Evolutionary conservation across 1,284 basidiomycete genomes (phyloP).

Genomic region (Trichosporon coremiiforme): DNA sequence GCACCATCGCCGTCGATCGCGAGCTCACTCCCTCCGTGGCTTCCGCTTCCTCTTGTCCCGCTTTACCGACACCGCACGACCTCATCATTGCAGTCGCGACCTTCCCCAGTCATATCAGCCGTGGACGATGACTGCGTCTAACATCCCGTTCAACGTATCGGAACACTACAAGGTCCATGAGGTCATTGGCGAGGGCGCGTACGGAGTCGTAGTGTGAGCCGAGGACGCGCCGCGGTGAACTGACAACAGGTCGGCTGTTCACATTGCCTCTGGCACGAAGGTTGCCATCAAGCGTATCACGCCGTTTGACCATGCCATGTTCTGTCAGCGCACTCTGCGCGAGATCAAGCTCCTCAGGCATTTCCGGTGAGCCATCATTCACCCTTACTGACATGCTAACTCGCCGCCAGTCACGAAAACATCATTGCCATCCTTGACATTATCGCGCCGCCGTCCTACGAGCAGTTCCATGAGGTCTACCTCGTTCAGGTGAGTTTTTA

Average conservation of each 20-base stretch:
- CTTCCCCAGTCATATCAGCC: background rate
- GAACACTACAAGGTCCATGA: slow-evolving; percentile 81
- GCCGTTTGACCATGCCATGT: slow-evolving; percentile 92
- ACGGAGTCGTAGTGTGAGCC: slow-evolving; percentile 71
- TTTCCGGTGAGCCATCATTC: slow-evolving; percentile 59
- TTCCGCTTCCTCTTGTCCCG: background rate
- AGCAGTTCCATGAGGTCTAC: slow-evolving; percentile 81
- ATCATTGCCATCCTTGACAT: slow-evolving; percentile 96
- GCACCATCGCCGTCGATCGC: slow-evolving; percentile 1
- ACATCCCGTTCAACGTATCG: slow-evolving; percentile 46
- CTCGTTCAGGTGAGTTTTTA: slow-evolving; percentile 64
- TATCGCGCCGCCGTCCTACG: slow-evolving; percentile 81
- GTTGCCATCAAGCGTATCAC: slow-evolving; percentile 91
- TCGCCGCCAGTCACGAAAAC: slow-evolving; percentile 58
- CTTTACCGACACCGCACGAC: background rate
- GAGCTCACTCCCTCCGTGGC: background rate
- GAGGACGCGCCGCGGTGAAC: background rate
- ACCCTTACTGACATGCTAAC: background rate
- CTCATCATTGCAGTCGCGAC: background rate
- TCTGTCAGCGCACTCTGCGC: slow-evolving; percentile 79
- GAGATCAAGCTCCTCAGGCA: slow-evolving; percentile 89
- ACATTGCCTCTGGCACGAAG: slow-evolving; percentile 74
- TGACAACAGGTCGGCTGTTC: slow-evolving; percentile 68
- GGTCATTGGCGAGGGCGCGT: slow-evolving; percentile 84
- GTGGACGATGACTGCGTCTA: slow-evolving; percentile 31